phyloP scores from a whole-genome alignment of 2,329 filamentous ascomycete species.

The Botrytis hyacinthi region DNA sequence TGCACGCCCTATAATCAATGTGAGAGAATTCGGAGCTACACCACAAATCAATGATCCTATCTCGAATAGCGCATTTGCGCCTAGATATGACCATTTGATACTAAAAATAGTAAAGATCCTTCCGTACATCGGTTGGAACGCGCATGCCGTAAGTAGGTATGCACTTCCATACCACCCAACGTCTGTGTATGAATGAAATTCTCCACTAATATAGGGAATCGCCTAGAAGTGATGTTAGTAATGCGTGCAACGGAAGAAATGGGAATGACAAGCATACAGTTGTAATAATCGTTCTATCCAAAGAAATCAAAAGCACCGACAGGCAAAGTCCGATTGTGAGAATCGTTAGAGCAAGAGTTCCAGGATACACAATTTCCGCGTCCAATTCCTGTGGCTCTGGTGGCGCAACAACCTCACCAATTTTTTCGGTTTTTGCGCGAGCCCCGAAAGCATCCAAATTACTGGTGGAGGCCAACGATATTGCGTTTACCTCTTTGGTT shows the following conservation, averaged over 20 bases:
- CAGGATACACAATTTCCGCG: not conserved
- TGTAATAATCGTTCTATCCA: constrained; percentile 41
- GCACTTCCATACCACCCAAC: constrained; percentile 50
- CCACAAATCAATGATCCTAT: constrained; percentile 52
- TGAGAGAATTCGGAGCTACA: constrained; percentile 55
- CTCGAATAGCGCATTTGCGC: constrained; percentile 17
- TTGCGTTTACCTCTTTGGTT: not conserved
- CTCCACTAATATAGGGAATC: constrained; percentile 40
- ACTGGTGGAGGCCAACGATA: not conserved
- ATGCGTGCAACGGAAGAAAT: constrained; percentile 41
- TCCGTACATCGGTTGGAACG: constrained; percentile 46
- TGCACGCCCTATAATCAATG: constrained; percentile 60
- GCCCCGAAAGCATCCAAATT: not conserved
- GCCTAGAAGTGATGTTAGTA: constrained; percentile 41
- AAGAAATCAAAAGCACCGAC: constrained; percentile 32
- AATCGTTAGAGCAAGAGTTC: constrained; percentile 31
- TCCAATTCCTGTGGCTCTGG: not conserved
- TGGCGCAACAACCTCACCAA: not conserved
- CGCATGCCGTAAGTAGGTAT: constrained; percentile 47
- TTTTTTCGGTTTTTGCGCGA: not conserved
- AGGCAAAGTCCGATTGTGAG: constrained; percentile 36
- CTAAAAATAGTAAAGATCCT: constrained; percentile 14
- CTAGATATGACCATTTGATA: constrained; percentile 6
- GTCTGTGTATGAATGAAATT: constrained; percentile 3
- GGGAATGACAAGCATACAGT: constrained; percentile 40